Conservation (phyloP, 371 early-diverging fungal species). For the Mucor racemosus region DNA sequence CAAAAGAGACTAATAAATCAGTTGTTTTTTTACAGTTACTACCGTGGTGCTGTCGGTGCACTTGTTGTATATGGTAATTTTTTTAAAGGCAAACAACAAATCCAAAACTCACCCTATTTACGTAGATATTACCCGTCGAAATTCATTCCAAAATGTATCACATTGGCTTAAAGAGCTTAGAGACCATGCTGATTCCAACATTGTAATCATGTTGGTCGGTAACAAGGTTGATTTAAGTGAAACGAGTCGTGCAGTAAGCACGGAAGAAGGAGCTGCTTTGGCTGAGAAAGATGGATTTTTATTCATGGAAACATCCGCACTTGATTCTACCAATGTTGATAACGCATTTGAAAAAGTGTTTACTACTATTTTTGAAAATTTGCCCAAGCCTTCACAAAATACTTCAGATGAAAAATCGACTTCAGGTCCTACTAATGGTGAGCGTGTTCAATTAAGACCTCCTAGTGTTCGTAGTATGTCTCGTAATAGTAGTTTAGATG, state of each 20-base stretch:
- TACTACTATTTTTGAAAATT: constrained; percentile 45
- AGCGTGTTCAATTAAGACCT: constrained; percentile 54
- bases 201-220: constrained; percentile 97
- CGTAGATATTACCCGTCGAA: constrained; percentile 94
- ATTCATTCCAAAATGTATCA: constrained; percentile 91
- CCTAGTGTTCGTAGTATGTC: constrained; percentile 46
- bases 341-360: constrained; percentile 62
- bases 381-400: constrained; percentile 47
- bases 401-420: constrained; percentile 29
- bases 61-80: constrained; percentile 49
- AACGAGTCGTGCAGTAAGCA: constrained; percentile 76
- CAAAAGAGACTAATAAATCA: not conserved
- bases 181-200: constrained; percentile 92
- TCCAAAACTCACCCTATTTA: too few relatives aligned
- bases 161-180: constrained; percentile 99
- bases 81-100: not conserved
- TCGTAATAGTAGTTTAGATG: constrained; percentile 26
- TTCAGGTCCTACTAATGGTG: constrained; percentile 35
- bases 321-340: constrained; percentile 90
- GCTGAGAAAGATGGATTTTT: constrained; percentile 85
- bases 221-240: constrained; percentile 99
- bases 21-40: constrained; percentile 27
- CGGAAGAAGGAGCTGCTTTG: constrained; percentile 89
- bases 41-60: constrained; percentile 56
- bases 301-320: constrained; percentile 94